Conservation (phyloP, 192 early-diverging fungal genomes). For the Phlyctochytrium arcticum region DNA sequence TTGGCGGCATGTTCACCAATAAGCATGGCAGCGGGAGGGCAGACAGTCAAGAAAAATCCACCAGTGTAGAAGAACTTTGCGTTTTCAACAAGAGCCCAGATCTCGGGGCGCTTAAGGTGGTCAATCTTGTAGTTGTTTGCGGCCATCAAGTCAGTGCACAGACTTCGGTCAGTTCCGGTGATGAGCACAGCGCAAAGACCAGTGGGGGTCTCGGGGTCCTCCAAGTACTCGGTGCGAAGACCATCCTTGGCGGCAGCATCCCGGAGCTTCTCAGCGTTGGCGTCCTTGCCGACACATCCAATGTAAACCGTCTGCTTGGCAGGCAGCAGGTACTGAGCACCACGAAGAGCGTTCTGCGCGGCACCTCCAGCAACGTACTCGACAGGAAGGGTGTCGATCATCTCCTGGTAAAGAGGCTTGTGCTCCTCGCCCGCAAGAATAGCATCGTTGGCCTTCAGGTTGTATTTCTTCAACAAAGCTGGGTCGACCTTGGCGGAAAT, state of each 20-base stretch:
- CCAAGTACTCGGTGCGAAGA: conserved; percentile 86
- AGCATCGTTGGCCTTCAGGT: conserved; percentile 90
- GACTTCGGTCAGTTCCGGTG: conserved; percentile 81
- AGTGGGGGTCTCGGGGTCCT: conserved; percentile 72
- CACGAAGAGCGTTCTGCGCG: conserved; percentile 90
- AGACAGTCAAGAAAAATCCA: conserved; percentile 93
- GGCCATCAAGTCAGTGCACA: conserved; percentile 92
- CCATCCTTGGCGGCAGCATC: conserved; percentile 77
- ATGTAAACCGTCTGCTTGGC: conserved; percentile 84
- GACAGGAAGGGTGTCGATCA: conserved; percentile 65
- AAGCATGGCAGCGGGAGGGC: conserved; percentile 74
- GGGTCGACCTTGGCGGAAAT: conserved; percentile 80
- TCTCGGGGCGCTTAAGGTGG: conserved; percentile 66
- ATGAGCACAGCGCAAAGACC: conserved; percentile 96
- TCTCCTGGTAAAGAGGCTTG: conserved; percentile 80
- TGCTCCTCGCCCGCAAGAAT: conserved; percentile 91
- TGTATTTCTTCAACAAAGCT: conserved; percentile 77
- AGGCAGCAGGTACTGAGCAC: conserved; percentile 80
- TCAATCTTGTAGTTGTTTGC: conserved; percentile 80
- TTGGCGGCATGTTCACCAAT: conserved; percentile 86
- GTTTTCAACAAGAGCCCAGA: conserved; percentile 82
- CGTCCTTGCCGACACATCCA: conserved; percentile 89
- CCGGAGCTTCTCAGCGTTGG: conserved; percentile 69
- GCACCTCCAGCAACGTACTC: conserved; percentile 93
- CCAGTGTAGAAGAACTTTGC: conserved; percentile 91